Evolutionary conservation across 768 basidiomycete species (phyloP).

Genomic region (Sporobolomyces pararoseus): DNA sequence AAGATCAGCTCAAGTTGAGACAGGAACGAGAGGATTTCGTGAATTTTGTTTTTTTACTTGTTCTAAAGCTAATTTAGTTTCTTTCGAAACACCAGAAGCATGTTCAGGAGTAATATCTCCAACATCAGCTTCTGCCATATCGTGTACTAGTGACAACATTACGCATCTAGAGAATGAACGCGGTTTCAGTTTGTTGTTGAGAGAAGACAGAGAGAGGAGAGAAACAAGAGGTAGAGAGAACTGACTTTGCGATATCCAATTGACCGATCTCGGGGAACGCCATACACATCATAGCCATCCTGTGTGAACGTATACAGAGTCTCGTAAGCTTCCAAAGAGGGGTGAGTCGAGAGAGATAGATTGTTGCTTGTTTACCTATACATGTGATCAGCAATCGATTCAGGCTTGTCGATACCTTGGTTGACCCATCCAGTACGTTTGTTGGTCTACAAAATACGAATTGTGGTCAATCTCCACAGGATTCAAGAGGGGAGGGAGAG

Average conservation of each 20-base stretch:
- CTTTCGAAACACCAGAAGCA: constrained; percentile 63
- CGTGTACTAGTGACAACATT: constrained; percentile 87
- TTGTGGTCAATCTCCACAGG: too few species aligned
- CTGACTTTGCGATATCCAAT: constrained; percentile 70
- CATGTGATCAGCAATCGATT: constrained; percentile 86
- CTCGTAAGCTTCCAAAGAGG: too few species aligned
- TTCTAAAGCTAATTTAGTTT: constrained; percentile 74
- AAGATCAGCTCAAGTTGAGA: too few species aligned
- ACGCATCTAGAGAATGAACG: constrained; percentile 58
- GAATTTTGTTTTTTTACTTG: too few species aligned
- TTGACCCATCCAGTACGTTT: constrained; percentile 94
- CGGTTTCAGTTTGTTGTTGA: neutral
- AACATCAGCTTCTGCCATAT: constrained; percentile 89
- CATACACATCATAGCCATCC: constrained; percentile 93
- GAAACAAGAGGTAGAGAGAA: constrained; percentile 15
- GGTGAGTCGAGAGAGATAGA: neutral
- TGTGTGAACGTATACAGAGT: constrained; percentile 26
- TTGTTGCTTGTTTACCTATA: constrained; percentile 59
- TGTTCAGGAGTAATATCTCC: constrained; percentile 92
- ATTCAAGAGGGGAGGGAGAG: neutral
- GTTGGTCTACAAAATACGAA: constrained; percentile 62
- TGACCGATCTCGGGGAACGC: constrained; percentile 65
- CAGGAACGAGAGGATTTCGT: too few species aligned
- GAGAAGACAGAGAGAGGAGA: neutral
- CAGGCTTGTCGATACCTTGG: constrained; percentile 58